Base-by-base conservation (phyloP, 1,284 basidiomycete species). In the Irpex rosettiformis region DNA sequence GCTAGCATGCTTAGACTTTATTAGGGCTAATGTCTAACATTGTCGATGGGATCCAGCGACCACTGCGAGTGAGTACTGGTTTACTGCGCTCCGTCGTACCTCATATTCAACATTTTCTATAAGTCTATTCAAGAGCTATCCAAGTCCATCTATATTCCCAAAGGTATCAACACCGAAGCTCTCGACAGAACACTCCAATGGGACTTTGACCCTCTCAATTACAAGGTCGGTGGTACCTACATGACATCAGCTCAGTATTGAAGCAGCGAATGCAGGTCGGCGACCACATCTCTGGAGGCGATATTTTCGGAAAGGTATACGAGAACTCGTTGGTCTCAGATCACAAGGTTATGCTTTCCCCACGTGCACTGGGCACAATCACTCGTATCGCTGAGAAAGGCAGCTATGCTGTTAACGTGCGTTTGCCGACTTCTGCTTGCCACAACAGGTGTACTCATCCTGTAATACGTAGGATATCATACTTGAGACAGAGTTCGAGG, bases 111-210 rank as follows among this genome's bases (percentile, higher is more conserved):
- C 52, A 33, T 22, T 52, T 52, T 24, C 57, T 37, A 55, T 8
- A 79, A 98, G 87, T 85, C 89, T 37, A 99, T 99, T 67, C 93
- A 95, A 86, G 93, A 98, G 72, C 82, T 94, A 60, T 97, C 96
- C 55, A 91, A 98, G 70, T 96, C 94, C 25, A 99, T 99, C 69
- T 99, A 99, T 77, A 99, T 99, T 66, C 96, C 95, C 60, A 88
- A 94, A 68, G 96, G 96, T 65, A 98, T 99, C 77, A 98, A 98
- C 77, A 99, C 96, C 27, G 88, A 96, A 68, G 93, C 96, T 27
- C 85, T 99, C 37, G 93, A 96, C 74, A 89, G 96, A 57, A 81
- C 82, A 33, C 76, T 95, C 62, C 83, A 93, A 72, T 99, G 96
- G 96, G 96, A 99, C 75, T 99, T 98, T 73, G 92, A 85, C 55